Percentiles rank a stretch among this genome's conserved stretches.
Evolutionary conservation across 495 filamentous ascomycete genomes (phyloP).

Genomic region (Aspergillus avenaceus): DNA sequence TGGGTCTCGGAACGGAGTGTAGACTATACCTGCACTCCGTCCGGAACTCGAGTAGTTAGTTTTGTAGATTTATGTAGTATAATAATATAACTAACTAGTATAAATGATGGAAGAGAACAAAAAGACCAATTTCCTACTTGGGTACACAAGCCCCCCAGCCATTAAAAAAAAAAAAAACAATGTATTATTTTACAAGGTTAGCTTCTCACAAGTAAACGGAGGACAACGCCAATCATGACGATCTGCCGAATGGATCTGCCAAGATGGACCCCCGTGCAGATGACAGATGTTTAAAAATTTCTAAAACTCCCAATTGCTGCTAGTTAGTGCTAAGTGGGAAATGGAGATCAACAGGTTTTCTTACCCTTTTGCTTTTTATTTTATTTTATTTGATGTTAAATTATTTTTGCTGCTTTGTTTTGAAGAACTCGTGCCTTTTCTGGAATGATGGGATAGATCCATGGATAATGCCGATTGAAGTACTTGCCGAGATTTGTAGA

Average conservation of each 20-base stretch:
- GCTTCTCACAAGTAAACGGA: not conserved
- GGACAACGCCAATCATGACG: constrained; percentile 29
- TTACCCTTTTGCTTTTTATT: too few species aligned
- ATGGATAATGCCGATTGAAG: too few species aligned
- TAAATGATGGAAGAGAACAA: too few species aligned
- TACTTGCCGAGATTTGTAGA: too few species aligned
- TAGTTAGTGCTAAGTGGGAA: too few species aligned
- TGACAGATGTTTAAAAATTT: constrained; percentile 29
- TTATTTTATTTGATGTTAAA: not conserved
- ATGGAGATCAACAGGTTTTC: too few species aligned
- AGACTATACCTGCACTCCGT: not conserved
- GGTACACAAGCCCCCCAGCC: too few species aligned
- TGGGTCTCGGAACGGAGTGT: not conserved
- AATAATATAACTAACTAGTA: too few species aligned
- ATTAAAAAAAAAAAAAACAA: too few species aligned
- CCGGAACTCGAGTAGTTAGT: not conserved
- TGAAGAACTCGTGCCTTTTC: too few species aligned
- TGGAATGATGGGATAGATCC: too few species aligned
- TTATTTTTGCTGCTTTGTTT: not conserved
- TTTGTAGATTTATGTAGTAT: too few species aligned
- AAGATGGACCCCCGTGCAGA: constrained; percentile 39
- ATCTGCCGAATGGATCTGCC: constrained; percentile 44
- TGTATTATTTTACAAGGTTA: not conserved
- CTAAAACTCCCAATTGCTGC: constrained; percentile 1
- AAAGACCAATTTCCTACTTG: not conserved